Conservation (phyloP, 352 stramenopile genomes). For the Saprolegnia parasitica region DNA sequence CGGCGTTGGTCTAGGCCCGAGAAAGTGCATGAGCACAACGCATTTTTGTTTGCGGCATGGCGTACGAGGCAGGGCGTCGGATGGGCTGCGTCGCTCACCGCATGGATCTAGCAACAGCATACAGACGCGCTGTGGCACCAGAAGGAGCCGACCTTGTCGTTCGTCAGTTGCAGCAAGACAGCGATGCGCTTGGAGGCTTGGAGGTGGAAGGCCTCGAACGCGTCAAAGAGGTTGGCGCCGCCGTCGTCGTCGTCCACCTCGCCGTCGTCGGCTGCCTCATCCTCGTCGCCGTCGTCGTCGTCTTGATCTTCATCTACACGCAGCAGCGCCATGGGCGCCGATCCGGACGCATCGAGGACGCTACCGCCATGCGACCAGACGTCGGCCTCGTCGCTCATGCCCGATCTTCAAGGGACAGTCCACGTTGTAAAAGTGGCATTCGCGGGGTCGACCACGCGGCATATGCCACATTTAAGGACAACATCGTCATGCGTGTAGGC, state of each 20-base stretch:
- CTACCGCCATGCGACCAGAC: not conserved
- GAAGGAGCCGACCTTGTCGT: slow-evolving; percentile 10
- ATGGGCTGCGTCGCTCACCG: not conserved
- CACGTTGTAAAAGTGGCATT: not conserved
- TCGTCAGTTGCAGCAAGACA: not conserved
- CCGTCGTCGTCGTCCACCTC: slow-evolving; percentile 5
- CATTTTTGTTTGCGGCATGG: not conserved
- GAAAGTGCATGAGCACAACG: no score
- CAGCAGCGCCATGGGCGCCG: not conserved
- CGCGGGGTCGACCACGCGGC: no score
- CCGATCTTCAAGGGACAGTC: not conserved
- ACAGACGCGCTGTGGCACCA: not conserved
- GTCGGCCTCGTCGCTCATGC: not conserved
- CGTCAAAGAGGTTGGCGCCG: not conserved
- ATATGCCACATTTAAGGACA: not conserved
- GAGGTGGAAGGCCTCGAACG: slow-evolving; percentile 17
- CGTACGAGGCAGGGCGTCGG: not conserved
- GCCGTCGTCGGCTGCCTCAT: not conserved
- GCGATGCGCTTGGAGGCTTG: slow-evolving; percentile 17
- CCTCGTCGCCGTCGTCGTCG: not conserved
- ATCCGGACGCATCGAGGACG: not conserved
- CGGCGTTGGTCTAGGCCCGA: not conserved
- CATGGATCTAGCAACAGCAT: not conserved
- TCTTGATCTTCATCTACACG: not conserved
- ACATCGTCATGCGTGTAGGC: no score